Conservation (phyloP, 164 flowering plant genomes). For the Cinnamomum chago region DNA sequence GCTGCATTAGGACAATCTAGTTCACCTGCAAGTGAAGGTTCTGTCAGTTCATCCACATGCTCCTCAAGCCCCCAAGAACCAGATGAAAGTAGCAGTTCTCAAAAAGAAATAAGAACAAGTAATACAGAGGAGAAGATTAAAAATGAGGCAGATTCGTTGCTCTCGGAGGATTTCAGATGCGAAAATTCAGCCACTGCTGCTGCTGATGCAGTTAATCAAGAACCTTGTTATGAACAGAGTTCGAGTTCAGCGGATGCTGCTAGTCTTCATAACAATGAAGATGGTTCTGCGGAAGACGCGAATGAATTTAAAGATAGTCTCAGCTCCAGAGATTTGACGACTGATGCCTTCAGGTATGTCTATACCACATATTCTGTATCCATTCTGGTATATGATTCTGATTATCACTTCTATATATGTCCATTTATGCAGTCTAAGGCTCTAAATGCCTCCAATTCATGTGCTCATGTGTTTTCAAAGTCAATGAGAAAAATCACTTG, state of each 20-base stretch:
- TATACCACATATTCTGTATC: background rate
- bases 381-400: background rate
- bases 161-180: background rate
- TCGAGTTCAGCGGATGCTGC: slow-evolving; percentile 4
- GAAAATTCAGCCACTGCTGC: slow-evolving; percentile 14
- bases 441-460: no score
- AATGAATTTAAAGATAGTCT: slow-evolving; percentile 6
- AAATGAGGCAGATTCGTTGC: background rate
- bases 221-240: slow-evolving; percentile 6
- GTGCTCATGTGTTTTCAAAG: no score
- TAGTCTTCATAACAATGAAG: slow-evolving; percentile 3
- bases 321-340: slow-evolving; percentile 13
- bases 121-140: background rate
- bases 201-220: slow-evolving; percentile 4
- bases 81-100: slow-evolving; percentile 20
- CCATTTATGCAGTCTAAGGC: no score
- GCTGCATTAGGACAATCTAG: slow-evolving; percentile 19
- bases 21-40: slow-evolving; percentile 18
- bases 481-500: no score
- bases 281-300: slow-evolving; percentile 5
- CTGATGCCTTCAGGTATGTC: slow-evolving; percentile 28
- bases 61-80: slow-evolving; percentile 18
- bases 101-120: background rate
- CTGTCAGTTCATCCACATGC: slow-evolving; percentile 30
- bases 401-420: no score